These are phyloP conservation scores for Xylariaceae sp. DNA, from an alignment of 2,329 filamentous ascomycete species.

Conservation along the genomic window DNA sequence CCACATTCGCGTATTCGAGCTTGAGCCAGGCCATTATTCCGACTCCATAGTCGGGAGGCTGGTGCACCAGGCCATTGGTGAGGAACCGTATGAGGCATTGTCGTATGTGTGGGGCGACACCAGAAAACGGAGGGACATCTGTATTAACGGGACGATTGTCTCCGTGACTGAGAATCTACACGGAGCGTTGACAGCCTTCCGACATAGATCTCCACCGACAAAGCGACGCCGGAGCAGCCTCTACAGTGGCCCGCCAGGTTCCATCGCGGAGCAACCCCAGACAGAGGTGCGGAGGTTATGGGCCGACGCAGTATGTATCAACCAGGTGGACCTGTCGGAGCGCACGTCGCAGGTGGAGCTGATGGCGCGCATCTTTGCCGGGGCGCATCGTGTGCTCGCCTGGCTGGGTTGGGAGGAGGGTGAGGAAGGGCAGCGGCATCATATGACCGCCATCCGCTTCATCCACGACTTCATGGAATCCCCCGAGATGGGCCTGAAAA, in stretches of 20 bases:
- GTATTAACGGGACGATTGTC: constrained; percentile 3
- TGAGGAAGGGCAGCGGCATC: constrained; percentile 2
- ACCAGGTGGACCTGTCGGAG: constrained; percentile 5
- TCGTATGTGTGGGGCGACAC: constrained; percentile 8
- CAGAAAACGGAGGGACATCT: constrained; percentile 6
- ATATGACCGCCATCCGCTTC: constrained; percentile 4
- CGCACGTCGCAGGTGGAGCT: constrained; percentile 8
- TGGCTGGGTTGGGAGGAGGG: constrained; percentile 9
- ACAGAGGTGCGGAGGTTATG: constrained; percentile 3
- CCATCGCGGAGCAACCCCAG: background rate
- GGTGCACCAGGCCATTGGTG: constrained; percentile 6
- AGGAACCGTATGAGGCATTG: constrained; percentile 6
- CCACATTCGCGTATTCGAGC: constrained; percentile 6
- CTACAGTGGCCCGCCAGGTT: background rate
- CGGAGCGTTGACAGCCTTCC: constrained; percentile 7
- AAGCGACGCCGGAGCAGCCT: background rate
- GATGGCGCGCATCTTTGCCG: constrained; percentile 9
- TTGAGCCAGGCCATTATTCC: constrained; percentile 6
- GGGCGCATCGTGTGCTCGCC: constrained; percentile 6
- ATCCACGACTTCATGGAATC: constrained; percentile 7
- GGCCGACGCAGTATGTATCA: constrained; percentile 8
- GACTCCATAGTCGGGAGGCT: constrained; percentile 6
- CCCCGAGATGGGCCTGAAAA: constrained; percentile 5
- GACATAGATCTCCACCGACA: too few species aligned
- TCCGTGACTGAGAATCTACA: constrained; percentile 4